These are phyloP conservation scores for Phoenix roebelenii DNA, from an alignment of 176 grass and related monocot genomes.

Conservation along the genomic window DNA sequence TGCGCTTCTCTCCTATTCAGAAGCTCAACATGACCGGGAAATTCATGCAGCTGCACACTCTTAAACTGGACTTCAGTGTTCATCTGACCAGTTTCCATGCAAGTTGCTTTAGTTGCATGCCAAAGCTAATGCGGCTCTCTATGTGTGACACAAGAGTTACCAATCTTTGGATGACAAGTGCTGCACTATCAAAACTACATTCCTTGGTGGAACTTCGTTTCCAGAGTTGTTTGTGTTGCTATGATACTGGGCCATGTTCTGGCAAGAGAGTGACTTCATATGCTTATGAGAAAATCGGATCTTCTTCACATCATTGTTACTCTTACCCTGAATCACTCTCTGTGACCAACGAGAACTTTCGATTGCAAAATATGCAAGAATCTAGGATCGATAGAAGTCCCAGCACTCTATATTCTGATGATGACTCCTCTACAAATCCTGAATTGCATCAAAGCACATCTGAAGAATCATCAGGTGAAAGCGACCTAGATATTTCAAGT, in stretches of 20 bases:
- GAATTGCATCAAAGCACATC: background rate
- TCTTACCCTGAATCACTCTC: background rate
- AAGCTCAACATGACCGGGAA: constrained; percentile 22
- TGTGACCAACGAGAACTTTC: background rate
- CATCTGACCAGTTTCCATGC: constrained; percentile 19
- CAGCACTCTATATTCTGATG: background rate
- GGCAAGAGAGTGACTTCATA: background rate
- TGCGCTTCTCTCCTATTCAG: constrained; percentile 16
- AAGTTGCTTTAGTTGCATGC: constrained; percentile 17
- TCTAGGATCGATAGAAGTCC: background rate
- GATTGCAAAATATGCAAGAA: constrained; percentile 1
- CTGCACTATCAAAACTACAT: constrained; percentile 17
- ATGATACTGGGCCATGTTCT: constrained; percentile 9
- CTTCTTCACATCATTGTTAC: background rate
- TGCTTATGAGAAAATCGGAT: background rate
- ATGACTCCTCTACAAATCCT: background rate
- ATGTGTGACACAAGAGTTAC: constrained; percentile 22
- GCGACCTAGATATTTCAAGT: constrained; percentile 8
- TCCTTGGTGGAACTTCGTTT: constrained; percentile 16
- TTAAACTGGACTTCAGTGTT: constrained; percentile 17
- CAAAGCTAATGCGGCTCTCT: constrained; percentile 14
- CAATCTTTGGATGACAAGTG: constrained; percentile 21
- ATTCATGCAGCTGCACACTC: constrained; percentile 13
- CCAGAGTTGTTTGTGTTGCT: constrained; percentile 17
- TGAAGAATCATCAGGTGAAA: constrained; percentile 5